A percentile compares a stretch with the other conserved stretches of the same genome.
Evolutionary conservation across 1,284 basidiomycete genomes (phyloP).

Genomic region (Fistulinella staudtii): DNA sequence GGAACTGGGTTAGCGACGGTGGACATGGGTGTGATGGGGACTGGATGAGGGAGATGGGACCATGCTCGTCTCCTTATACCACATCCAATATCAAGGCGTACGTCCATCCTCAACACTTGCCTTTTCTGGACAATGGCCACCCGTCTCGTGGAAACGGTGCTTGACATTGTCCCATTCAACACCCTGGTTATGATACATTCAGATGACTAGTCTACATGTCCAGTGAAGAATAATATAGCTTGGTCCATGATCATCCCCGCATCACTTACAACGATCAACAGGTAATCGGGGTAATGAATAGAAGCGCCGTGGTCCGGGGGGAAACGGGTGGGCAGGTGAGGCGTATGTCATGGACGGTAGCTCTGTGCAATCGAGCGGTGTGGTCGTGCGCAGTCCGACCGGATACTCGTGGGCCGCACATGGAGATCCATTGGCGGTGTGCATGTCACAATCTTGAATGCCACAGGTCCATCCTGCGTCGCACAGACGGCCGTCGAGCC

Average conservation of each 20-base stretch:
- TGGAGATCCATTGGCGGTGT: conserved; percentile 25
- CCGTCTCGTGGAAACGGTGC: conserved; percentile 18
- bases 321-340: conserved; percentile 8
- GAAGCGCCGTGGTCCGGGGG: conserved; percentile 16
- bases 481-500: conserved; percentile 33
- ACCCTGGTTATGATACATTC: conserved; percentile 13
- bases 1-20: conserved; percentile 9
- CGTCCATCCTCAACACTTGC: conserved; percentile 31
- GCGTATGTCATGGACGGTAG: conserved; percentile 4
- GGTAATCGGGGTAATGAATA: conserved; percentile 30
- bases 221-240: conserved; percentile 12
- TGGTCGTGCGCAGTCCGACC: conserved; percentile 18
- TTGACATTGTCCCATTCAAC: conserved; percentile 17
- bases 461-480: conserved; percentile 29
- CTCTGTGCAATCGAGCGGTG: conserved; percentile 26
- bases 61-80: conserved; percentile 31
- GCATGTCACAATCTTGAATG: conserved; percentile 28
- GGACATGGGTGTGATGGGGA: conserved; percentile 19
- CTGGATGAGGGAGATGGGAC: neutral
- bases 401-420: conserved; percentile 7
- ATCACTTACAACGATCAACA: too few species aligned
- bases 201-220: conserved; percentile 13
- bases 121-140: conserved; percentile 33
- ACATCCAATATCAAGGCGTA: conserved; percentile 29
- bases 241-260: too few species aligned